Evolutionary conservation across 805 yeast genomes (phyloP).

Genomic region (Kuraishia capsulata): DNA sequence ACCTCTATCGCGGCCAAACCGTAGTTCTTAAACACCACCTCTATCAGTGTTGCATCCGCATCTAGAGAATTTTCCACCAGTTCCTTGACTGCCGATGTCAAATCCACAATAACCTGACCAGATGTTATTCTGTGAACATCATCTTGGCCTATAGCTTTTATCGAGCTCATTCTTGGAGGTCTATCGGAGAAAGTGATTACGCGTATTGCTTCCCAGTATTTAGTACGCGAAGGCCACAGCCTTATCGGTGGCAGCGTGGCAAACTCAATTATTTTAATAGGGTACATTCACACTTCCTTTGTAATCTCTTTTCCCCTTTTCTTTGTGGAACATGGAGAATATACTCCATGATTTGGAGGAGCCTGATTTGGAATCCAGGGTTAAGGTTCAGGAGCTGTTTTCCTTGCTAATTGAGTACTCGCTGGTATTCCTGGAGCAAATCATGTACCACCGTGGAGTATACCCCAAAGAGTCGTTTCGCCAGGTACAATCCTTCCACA

Average conservation of each 20-base stretch:
- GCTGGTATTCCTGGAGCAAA: constrained; percentile 41
- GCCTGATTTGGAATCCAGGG: too few species aligned
- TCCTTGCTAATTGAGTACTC: constrained; percentile 37
- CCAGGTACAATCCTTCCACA: constrained; percentile 29
- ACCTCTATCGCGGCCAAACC: constrained; percentile 69
- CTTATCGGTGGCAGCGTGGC: too few species aligned
- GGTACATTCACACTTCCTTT: too few species aligned
- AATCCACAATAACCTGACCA: constrained; percentile 84
- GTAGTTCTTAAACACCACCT: constrained; percentile 56
- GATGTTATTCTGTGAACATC: constrained; percentile 79
- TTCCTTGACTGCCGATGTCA: constrained; percentile 75
- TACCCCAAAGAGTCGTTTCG: constrained; percentile 43
- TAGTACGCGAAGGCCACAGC: too few species aligned
- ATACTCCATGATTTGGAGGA: too few species aligned
- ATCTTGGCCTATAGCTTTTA: constrained; percentile 27
- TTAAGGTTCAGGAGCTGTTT: constrained; percentile 11
- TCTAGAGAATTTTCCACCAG: constrained; percentile 82
- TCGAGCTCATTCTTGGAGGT: too few species aligned
- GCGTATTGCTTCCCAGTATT: too few species aligned
- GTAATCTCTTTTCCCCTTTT: too few species aligned
- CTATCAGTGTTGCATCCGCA: constrained; percentile 62
- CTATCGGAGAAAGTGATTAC: too few species aligned
- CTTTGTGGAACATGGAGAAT: too few species aligned
- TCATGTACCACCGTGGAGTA: constrained; percentile 40
- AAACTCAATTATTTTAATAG: too few species aligned